A percentile compares a stretch with the other conserved stretches of the same genome.
These are phyloP conservation scores for Metschnikowia matae DNA, from an alignment of 805 yeast species.

Conservation along the genomic window DNA sequence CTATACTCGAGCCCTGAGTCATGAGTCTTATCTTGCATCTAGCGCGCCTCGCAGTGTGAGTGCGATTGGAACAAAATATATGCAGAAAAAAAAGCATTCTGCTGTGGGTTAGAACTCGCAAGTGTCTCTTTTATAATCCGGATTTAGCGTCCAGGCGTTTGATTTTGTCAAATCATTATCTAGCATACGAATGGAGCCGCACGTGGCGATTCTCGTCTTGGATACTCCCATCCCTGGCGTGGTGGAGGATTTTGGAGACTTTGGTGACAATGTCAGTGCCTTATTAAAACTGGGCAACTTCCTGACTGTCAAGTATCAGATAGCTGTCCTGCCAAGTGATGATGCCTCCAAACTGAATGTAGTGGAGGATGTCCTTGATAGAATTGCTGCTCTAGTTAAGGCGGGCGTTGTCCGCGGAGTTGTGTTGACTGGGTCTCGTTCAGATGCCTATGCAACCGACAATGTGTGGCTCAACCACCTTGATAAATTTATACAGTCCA, in stretches of 20 bases:
- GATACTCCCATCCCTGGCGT: conserved; percentile 34
- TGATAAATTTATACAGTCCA: conserved; percentile 28
- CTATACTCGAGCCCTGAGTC: neutral
- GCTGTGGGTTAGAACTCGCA: neutral
- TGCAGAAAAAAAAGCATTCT: conserved; percentile 1
- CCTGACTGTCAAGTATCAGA: conserved; percentile 35
- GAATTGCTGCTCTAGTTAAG: conserved; percentile 23
- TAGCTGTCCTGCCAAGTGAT: conserved; percentile 21
- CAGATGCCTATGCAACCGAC: conserved; percentile 41
- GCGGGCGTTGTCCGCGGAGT: conserved; percentile 33
- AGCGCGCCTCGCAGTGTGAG: neutral
- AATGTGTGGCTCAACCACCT: conserved; percentile 41
- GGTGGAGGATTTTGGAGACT: conserved; percentile 43
- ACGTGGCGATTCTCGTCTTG: conserved; percentile 39
- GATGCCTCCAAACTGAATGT: conserved; percentile 1
- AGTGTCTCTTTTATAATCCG: neutral
- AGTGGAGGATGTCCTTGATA: conserved; percentile 11
- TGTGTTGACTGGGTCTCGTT: conserved; percentile 51
- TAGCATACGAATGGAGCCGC: conserved; percentile 17
- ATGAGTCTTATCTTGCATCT: conserved; percentile 3
- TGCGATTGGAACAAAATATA: neutral
- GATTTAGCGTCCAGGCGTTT: conserved; percentile 1
- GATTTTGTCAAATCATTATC: neutral
- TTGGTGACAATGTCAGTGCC: conserved; percentile 44
- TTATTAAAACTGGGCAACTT: conserved; percentile 23